phyloP scores from a whole-genome alignment of 805 yeast genomes.

The Candida anglica region DNA sequence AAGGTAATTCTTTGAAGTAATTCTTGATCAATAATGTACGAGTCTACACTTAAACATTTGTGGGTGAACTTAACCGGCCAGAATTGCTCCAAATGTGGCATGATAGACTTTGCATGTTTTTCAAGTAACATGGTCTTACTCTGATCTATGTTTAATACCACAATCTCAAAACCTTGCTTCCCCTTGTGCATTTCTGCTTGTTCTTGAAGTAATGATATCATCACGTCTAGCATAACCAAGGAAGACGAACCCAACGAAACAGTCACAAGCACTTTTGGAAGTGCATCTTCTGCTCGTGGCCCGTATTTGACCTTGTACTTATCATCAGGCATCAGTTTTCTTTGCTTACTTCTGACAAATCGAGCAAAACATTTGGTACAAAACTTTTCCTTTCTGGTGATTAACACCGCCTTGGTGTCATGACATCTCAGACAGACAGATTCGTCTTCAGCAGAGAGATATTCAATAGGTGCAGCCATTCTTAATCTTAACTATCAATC shows the following conservation, averaged over 20 bases:
- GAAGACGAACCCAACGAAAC: constrained; percentile 69
- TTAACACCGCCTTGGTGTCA: constrained; percentile 33
- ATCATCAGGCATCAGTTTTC: constrained; percentile 72
- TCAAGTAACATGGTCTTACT: constrained; percentile 13
- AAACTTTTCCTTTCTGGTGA: constrained; percentile 61
- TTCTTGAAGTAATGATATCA: constrained; percentile 56
- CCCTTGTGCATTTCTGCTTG: constrained; percentile 64
- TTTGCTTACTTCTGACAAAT: constrained; percentile 74
- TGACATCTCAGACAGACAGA: constrained; percentile 49
- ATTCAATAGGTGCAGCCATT: constrained; percentile 7
- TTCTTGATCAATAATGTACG: constrained; percentile 29
- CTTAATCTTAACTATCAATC: too few relatives aligned
- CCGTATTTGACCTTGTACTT: constrained; percentile 66
- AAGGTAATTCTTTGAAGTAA: constrained; percentile 28
- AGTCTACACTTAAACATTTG: constrained; percentile 38
- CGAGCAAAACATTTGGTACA: constrained; percentile 66
- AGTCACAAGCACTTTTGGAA: constrained; percentile 52
- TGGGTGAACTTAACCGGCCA: constrained; percentile 17
- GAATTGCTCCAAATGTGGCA: constrained; percentile 12
- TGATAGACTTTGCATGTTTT: constrained; percentile 9
- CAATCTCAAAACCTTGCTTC: constrained; percentile 60
- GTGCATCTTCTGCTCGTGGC: constrained; percentile 2
- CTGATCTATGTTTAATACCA: constrained; percentile 48
- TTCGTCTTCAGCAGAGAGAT: constrained; percentile 4
- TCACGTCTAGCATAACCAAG: constrained; percentile 62